Percentiles rank a stretch among this genome's conserved stretches.
These are phyloP conservation scores for Tylopilus intermedius DNA, from an alignment of 768 basidiomycete genomes.

Conservation along the genomic window DNA sequence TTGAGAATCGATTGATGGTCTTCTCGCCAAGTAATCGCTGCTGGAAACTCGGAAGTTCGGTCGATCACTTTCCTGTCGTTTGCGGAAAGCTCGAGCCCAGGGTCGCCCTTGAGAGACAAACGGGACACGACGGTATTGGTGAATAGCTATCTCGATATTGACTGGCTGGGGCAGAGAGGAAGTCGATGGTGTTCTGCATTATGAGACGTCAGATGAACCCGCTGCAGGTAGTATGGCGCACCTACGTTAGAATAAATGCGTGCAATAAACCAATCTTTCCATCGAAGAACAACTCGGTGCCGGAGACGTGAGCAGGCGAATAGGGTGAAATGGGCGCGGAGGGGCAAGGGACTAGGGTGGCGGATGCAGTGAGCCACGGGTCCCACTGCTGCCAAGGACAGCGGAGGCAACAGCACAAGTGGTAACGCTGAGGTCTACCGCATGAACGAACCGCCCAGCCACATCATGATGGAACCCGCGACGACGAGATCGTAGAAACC, in stretches of 20 bases:
- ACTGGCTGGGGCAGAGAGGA: conserved; percentile 41
- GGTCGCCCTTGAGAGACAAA: conserved; percentile 27
- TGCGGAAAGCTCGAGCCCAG: conserved; percentile 44
- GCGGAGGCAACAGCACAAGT: no score
- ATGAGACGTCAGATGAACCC: background rate
- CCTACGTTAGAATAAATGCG: conserved; percentile 66
- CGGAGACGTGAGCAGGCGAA: no score
- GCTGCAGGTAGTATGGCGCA: conserved; percentile 3
- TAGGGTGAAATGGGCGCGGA: no score
- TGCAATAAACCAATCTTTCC: conserved; percentile 69
- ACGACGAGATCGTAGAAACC: no score
- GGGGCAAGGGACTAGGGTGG: no score
- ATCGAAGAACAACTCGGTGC: conserved; percentile 4
- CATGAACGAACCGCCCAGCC: no score
- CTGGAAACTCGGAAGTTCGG: conserved; percentile 59
- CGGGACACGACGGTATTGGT: conserved; percentile 47
- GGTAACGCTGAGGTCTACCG: no score
- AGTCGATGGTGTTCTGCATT: conserved; percentile 60
- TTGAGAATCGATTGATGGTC: conserved; percentile 79
- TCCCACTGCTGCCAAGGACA: no score
- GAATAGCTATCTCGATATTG: conserved; percentile 33
- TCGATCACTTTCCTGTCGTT: conserved; percentile 63
- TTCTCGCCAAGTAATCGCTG: conserved; percentile 72
- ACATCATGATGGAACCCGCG: no score
- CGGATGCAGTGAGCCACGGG: no score